A percentile compares a stretch with the other conserved stretches of the same genome.
These are phyloP conservation scores for Tuber microsphaerosporum DNA, from an alignment of 495 filamentous ascomycete species.

Conservation along the genomic window DNA sequence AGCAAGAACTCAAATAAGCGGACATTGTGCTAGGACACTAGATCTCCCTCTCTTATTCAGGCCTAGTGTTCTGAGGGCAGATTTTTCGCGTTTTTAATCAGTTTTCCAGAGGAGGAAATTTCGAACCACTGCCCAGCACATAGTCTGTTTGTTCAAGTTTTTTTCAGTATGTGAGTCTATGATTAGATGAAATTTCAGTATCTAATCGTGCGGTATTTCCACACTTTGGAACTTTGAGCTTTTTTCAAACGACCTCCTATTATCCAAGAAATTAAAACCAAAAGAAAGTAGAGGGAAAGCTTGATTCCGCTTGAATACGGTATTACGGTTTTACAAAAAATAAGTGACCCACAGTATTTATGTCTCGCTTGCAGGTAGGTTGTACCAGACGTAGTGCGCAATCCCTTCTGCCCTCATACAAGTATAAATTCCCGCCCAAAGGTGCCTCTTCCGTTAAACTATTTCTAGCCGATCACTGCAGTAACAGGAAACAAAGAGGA, in stretches of 20 bases:
- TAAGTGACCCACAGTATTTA: not conserved
- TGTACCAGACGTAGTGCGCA: not conserved
- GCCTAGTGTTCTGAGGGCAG: too few relatives aligned
- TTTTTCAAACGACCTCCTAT: too few relatives aligned
- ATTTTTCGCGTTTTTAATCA: too few relatives aligned
- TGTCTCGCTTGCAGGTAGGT: not conserved
- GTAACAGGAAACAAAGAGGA: not conserved
- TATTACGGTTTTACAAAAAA: not conserved
- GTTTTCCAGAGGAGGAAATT: too few relatives aligned
- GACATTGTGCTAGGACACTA: too few relatives aligned
- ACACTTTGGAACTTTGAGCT: not conserved
- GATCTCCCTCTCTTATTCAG: too few relatives aligned
- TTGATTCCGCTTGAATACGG: not conserved
- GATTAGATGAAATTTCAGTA: not conserved
- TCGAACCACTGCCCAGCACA: too few relatives aligned
- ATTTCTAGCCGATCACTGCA: not conserved
- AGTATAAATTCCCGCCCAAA: not conserved
- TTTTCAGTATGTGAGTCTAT: not conserved
- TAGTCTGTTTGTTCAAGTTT: too few relatives aligned
- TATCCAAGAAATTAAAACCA: too few relatives aligned
- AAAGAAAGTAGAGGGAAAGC: not conserved
- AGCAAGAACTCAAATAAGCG: too few relatives aligned
- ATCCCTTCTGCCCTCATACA: not conserved
- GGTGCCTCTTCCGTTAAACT: not conserved
- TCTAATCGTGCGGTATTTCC: not conserved